phyloP scores from a whole-genome alignment of 192 early-diverging fungal genomes.

The Tieghemiomyces parasiticus region DNA sequence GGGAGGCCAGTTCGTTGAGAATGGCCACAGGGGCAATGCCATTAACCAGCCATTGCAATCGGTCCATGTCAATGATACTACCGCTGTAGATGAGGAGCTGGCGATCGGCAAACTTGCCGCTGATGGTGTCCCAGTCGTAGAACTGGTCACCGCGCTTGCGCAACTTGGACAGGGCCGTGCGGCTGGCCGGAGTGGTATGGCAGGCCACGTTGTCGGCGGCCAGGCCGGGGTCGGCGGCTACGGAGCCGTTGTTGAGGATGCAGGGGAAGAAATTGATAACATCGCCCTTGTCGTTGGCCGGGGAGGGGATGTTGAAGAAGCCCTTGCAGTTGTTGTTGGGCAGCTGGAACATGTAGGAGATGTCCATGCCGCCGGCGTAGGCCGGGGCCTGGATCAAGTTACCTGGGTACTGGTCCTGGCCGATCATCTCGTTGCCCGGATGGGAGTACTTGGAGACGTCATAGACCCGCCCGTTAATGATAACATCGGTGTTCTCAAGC shows the following conservation, averaged over 20 bases:
- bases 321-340: slow-evolving; percentile 51
- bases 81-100: slow-evolving; percentile 62
- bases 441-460: slow-evolving; percentile 44
- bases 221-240: slow-evolving; percentile 22
- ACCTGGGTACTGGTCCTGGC: slow-evolving; percentile 19
- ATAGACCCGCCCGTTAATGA: slow-evolving; percentile 48
- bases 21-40: slow-evolving; percentile 24
- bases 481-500: slow-evolving; percentile 33
- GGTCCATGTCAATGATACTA: slow-evolving; percentile 53
- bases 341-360: slow-evolving; percentile 65
- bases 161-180: slow-evolving; percentile 26
- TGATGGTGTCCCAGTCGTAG: slow-evolving; percentile 53
- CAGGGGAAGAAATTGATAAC: slow-evolving; percentile 58
- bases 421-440: slow-evolving; percentile 23
- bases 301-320: slow-evolving; percentile 19
- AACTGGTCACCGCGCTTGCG: slow-evolving; percentile 35
- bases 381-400: slow-evolving; percentile 37
- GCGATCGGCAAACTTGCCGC: slow-evolving; percentile 21
- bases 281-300: slow-evolving; percentile 20
- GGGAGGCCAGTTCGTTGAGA: slow-evolving; percentile 20
- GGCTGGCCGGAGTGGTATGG: slow-evolving; percentile 34
- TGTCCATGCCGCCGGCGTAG: slow-evolving; percentile 48
- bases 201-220: slow-evolving; percentile 39
- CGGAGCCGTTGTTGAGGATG: slow-evolving; percentile 34
- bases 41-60: slow-evolving; percentile 38